A percentile compares a stretch with the other conserved stretches of the same genome.
These are phyloP conservation scores for Aspergillus bridgeri DNA, from an alignment of 495 filamentous ascomycete species.

Conservation along the genomic window DNA sequence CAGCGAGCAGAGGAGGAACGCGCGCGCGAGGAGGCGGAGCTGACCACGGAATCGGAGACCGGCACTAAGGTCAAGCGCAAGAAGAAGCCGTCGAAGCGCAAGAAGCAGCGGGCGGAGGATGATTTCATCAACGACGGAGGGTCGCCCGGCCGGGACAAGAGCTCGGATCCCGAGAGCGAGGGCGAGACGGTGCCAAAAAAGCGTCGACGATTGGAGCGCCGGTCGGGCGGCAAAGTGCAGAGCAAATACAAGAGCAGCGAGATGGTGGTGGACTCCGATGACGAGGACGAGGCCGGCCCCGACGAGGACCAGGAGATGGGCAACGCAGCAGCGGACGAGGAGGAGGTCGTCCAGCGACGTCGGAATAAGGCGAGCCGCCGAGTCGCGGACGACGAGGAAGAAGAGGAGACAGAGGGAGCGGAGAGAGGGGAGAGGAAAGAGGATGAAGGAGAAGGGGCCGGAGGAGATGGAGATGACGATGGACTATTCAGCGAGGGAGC, in stretches of 20 bases:
- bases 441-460: slow-evolving; percentile 3
- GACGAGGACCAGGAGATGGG: slow-evolving; percentile 32
- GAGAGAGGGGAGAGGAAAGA: slow-evolving; percentile 4
- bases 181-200: slow-evolving; percentile 45
- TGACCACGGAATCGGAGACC: slow-evolving; percentile 73
- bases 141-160: slow-evolving; percentile 5
- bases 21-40: slow-evolving; percentile 61
- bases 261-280: slow-evolving; percentile 72
- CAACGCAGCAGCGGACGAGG: slow-evolving; percentile 11
- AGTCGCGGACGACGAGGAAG: slow-evolving; percentile 45
- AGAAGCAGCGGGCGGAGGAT: slow-evolving; percentile 59
- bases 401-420: slow-evolving; percentile 33
- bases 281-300: slow-evolving; percentile 44
- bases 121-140: slow-evolving; percentile 25
- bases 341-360: slow-evolving; percentile 33
- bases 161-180: slow-evolving; percentile 27
- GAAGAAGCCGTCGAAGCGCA: slow-evolving; percentile 57
- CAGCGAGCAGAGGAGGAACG: slow-evolving; percentile 70
- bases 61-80: slow-evolving; percentile 72
- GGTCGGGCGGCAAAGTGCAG: slow-evolving; percentile 57
- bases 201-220: slow-evolving; percentile 47
- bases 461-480: slow-evolving; percentile 16
- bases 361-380: slow-evolving; percentile 35
- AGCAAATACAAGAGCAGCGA: slow-evolving; percentile 78
- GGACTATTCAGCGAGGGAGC: slow-evolving; percentile 19